These are phyloP conservation scores for Paulownia fortunei DNA, from an alignment of 257 asterid species.

Conservation along the genomic window DNA sequence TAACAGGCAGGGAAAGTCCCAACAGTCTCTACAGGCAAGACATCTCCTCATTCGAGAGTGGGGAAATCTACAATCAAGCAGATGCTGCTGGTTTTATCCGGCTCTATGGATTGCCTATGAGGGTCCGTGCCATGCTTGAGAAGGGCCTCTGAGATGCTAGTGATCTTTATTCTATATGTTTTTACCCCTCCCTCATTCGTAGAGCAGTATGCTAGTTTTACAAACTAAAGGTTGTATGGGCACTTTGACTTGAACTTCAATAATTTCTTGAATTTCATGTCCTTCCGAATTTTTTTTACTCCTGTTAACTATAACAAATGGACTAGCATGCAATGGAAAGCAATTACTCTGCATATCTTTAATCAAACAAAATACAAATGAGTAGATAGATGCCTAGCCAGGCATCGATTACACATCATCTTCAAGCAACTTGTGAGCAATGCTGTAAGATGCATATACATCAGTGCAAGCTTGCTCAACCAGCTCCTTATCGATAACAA, in stretches of 20 bases:
- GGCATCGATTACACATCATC: conserved; percentile 20
- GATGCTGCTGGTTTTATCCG: conserved; percentile 95
- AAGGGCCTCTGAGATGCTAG: conserved; percentile 56
- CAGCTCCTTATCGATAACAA: conserved; percentile 32
- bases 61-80: conserved; percentile 83
- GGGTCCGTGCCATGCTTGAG: conserved; percentile 69
- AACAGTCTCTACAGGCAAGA: conserved; percentile 81
- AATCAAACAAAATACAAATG: background rate
- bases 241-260: background rate
- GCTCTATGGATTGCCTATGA: conserved; percentile 86
- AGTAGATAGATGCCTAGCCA: background rate
- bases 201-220: background rate
- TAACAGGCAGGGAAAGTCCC: conserved; percentile 74
- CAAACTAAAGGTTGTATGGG: background rate
- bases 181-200: too few relatives aligned
- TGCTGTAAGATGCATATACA: conserved; percentile 39
- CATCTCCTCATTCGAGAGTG: conserved; percentile 93
- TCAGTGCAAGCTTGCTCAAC: conserved; percentile 42
- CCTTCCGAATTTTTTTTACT: background rate
- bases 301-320: background rate
- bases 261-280: background rate
- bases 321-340: background rate
- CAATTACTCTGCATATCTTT: background rate
- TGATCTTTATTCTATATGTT: background rate
- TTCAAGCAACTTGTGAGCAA: conserved; percentile 40